These are phyloP conservation scores for Fusarium chaquense DNA, from an alignment of 2,329 filamentous ascomycete species.

Conservation along the genomic window DNA sequence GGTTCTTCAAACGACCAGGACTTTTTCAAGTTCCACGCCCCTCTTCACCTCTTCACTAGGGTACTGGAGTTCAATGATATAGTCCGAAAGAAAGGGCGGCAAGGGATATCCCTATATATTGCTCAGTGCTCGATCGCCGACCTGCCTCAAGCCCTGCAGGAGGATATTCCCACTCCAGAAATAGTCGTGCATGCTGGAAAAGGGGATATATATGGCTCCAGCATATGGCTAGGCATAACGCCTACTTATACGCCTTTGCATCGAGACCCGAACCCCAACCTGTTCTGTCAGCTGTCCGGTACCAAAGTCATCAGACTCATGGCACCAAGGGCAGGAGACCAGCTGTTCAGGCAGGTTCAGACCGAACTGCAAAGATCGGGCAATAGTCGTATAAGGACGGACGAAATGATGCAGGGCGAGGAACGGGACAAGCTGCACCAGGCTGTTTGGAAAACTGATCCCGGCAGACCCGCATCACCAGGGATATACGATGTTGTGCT, in stretches of 20 bases:
- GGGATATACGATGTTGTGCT: constrained; percentile 67
- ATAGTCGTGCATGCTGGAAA: constrained; percentile 73
- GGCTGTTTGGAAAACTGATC: constrained; percentile 72
- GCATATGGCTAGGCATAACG: constrained; percentile 87
- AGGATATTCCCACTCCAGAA: constrained; percentile 76
- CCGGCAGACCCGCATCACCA: constrained; percentile 33
- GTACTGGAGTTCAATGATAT: constrained; percentile 62
- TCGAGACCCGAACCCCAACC: constrained; percentile 91
- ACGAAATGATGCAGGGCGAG: constrained; percentile 90
- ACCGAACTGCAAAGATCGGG: constrained; percentile 53
- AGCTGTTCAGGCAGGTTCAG: constrained; percentile 70
- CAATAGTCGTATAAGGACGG: constrained; percentile 72
- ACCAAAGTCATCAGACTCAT: constrained; percentile 80
- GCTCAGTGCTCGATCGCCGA: constrained; percentile 81
- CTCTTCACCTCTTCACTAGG: constrained; percentile 73
- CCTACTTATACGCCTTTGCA: constrained; percentile 93
- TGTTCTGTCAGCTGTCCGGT: constrained; percentile 86
- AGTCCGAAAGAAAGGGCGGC: constrained; percentile 33
- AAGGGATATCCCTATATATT: constrained; percentile 75
- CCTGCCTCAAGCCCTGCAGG: constrained; percentile 71
- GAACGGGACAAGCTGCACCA: constrained; percentile 76
- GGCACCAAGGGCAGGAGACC: constrained; percentile 70
- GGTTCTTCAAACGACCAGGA: constrained; percentile 41
- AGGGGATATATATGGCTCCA: constrained; percentile 88
- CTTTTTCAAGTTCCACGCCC: constrained; percentile 70